phyloP scores from a whole-genome alignment of 257 asterid genomes.

The Solanum ossicruentum region DNA sequence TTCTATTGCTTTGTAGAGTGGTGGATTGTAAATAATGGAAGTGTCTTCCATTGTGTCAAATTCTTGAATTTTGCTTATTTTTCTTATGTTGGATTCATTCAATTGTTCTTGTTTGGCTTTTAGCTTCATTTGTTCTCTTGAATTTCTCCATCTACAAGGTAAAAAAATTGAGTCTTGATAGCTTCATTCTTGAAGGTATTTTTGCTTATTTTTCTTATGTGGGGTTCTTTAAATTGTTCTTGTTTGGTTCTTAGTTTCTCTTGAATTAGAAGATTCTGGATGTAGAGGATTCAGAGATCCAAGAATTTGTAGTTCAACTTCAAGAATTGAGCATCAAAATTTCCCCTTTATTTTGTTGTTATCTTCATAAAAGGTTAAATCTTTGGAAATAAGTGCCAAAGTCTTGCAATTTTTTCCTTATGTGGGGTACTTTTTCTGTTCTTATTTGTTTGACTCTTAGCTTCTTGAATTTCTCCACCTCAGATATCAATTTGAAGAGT shows the following conservation, averaged over 20 bases:
- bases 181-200: no score
- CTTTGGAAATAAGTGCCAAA: not conserved
- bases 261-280: not conserved
- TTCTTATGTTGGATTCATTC: not conserved
- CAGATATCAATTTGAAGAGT: not conserved
- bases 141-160: constrained; percentile 46
- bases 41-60: not conserved
- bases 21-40: not conserved
- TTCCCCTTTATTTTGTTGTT: not conserved
- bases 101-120: constrained; percentile 21
- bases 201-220: not conserved
- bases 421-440: not conserved
- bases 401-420: not conserved
- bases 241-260: not conserved
- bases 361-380: not conserved
- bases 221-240: not conserved
- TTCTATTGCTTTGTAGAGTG: not conserved
- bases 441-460: not conserved
- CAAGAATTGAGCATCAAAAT: not conserved
- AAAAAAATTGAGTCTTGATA: not conserved
- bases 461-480: not conserved
- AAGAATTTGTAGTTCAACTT: not conserved
- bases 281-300: not conserved
- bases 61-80: not conserved
- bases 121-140: not conserved